Conservation (phyloP, 371 early-diverging fungal genomes). For the Paraphysoderma sedebokerense region DNA sequence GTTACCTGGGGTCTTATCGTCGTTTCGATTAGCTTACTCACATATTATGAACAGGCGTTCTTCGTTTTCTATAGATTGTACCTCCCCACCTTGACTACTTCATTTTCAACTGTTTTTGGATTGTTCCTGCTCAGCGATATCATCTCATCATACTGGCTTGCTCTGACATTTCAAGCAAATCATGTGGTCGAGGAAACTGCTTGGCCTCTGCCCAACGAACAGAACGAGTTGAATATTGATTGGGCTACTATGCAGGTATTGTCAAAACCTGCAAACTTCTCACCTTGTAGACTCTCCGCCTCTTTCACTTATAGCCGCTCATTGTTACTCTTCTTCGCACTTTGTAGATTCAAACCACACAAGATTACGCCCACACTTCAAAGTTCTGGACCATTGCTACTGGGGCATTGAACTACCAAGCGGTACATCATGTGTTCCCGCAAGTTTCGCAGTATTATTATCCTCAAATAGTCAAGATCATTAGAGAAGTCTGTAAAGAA, state of each 20-base stretch:
- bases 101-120: slow-evolving; percentile 12
- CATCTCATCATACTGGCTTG: slow-evolving; percentile 29
- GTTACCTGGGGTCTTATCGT: too few species aligned
- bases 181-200: slow-evolving; percentile 33
- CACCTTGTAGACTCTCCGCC: too few species aligned
- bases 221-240: slow-evolving; percentile 22
- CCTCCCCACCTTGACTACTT: slow-evolving; percentile 16
- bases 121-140: slow-evolving; percentile 24
- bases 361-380: slow-evolving; percentile 38
- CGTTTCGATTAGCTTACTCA: too few species aligned
- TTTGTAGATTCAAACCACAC: slow-evolving; percentile 20
- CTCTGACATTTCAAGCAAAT: slow-evolving; percentile 40
- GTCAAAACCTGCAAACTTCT: not conserved
- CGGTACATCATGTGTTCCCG: slow-evolving; percentile 39
- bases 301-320: too few species aligned
- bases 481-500: slow-evolving; percentile 25
- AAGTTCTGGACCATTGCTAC: slow-evolving; percentile 27
- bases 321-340: too few species aligned
- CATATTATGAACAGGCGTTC: too few species aligned
- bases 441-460: slow-evolving; percentile 33
- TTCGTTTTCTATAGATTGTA: slow-evolving; percentile 27
- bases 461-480: slow-evolving; percentile 22
- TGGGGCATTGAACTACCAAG: slow-evolving; percentile 37
- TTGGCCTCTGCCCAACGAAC: slow-evolving; percentile 27
- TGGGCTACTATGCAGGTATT: slow-evolving; percentile 35